Base-by-base conservation (phyloP, 768 basidiomycete genomes). In the Mycena latifolia region DNA sequence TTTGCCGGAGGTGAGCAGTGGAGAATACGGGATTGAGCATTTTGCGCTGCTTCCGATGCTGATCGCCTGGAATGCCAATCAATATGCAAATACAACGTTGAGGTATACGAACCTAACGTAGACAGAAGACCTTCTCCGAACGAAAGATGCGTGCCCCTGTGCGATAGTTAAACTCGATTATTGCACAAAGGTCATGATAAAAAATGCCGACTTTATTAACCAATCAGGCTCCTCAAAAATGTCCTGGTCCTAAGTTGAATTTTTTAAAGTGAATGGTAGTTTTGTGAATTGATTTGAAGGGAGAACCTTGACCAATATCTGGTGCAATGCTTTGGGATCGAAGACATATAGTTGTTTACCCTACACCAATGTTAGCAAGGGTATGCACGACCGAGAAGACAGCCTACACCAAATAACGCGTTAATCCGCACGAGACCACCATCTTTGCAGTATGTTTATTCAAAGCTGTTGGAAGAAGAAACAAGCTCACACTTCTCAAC, bases 361-460 rank as follows among this genome's bases (percentile, higher is more conserved):
- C n/a, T n/a, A n/a, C n/a, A n/a, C n/a, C n/a, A n/a, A n/a, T n/a
- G n/a, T 75, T 77, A 76, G 22, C 80, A 75, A 27, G 81, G 41
- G 0, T 80, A 79, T 35, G 71, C 72, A 0, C 80, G 77, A 55
- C 82, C 81, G 71, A 47, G 71, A n/a, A 80, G 74, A 59, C 77
- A 79, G 1, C 81, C 62, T 35, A 73, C 68, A 20, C 71, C 72
- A 31, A 74, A 43, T 10, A 67, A 27, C 11, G 46, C 69, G 31
- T 65, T 24, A 27, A 73, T 27, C 29, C 59, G 61, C 2, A 62
- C 41, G 6, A 68, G 60, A 20, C 73, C 55, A 18, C 69, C 73
- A 54, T 68, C 69, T 66, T 8, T 28, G 18, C 17, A 20, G 22
- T 15, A n/a, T n/a, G n/a, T n/a, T n/a, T n/a, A n/a, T n/a, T n/a